Evolutionary conservation across 2,329 filamentous ascomycete genomes (phyloP).

Genomic region (Diaporthe citriasiana): DNA sequence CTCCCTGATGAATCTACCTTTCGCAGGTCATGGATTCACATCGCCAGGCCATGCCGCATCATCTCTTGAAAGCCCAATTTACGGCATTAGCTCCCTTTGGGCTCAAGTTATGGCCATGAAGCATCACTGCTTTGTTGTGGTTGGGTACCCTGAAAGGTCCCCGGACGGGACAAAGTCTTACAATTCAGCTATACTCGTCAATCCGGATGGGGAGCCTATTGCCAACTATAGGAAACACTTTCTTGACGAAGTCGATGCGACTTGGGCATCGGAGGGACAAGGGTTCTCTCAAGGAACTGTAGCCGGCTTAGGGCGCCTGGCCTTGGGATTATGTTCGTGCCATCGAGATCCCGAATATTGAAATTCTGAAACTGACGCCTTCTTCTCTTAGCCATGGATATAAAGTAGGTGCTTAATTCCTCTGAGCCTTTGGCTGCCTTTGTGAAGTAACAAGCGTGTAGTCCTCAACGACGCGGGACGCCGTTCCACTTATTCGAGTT

Average conservation of each 20-base stretch:
- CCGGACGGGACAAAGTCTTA: conserved; percentile 67
- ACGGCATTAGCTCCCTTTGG: conserved; percentile 80
- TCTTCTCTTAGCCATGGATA: background rate
- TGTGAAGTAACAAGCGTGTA: conserved; percentile 53
- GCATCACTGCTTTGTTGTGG: conserved; percentile 76
- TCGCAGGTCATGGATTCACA: conserved; percentile 81
- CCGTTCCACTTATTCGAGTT: conserved; percentile 65
- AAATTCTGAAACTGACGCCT: too few species aligned
- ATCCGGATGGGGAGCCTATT: conserved; percentile 69
- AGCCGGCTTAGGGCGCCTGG: too few species aligned
- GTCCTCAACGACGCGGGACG: conserved; percentile 67
- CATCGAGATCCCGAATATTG: conserved; percentile 74
- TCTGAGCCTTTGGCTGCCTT: too few species aligned
- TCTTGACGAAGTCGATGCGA: conserved; percentile 72
- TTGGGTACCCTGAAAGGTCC: conserved; percentile 85
- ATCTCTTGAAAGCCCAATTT: conserved; percentile 75
- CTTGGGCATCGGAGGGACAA: conserved; percentile 68
- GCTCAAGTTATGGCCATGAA: conserved; percentile 75
- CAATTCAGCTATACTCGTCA: conserved; percentile 68
- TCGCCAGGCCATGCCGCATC: conserved; percentile 81
- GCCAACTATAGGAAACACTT: conserved; percentile 73
- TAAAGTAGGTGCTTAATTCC: too few species aligned
- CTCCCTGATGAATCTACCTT: too few species aligned
- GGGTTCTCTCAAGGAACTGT: conserved; percentile 42
- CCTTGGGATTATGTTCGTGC: conserved; percentile 65